A percentile compares a stretch with the other conserved stretches of the same genome.
These are phyloP conservation scores for Boletus reticulatus DNA, from an alignment of 768 basidiomycete species.

Conservation along the genomic window DNA sequence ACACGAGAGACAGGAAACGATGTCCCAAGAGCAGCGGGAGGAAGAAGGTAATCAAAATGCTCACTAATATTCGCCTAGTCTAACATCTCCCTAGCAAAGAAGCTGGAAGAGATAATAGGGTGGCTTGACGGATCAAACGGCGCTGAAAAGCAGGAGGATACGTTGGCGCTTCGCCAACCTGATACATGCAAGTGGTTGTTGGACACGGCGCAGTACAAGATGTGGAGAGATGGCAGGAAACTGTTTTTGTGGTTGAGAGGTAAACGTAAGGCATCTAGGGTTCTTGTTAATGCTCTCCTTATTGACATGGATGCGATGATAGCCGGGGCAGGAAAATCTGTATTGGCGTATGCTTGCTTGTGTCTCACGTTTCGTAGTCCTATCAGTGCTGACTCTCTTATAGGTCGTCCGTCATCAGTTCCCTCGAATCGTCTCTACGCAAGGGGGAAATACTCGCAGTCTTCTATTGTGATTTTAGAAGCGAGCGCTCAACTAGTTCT, in stretches of 20 bases:
- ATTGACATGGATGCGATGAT: background rate
- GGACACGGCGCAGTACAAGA: background rate
- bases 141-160: background rate
- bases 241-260: background rate
- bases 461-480: background rate
- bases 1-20: too few relatives aligned
- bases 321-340: background rate
- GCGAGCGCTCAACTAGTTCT: background rate
- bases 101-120: background rate
- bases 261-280: background rate
- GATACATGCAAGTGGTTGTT: constrained; percentile 3
- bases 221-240: background rate
- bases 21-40: background rate
- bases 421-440: background rate
- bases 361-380: too few relatives aligned
- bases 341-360: background rate
- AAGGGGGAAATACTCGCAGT: background rate
- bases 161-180: background rate
- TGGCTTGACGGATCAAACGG: constrained; percentile 1
- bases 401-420: background rate
- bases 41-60: background rate
- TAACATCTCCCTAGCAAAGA: background rate
- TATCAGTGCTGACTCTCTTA: too few relatives aligned
- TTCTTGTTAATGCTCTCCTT: background rate
- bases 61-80: too few relatives aligned